Conservation (phyloP, 2,329 filamentous ascomycete genomes). For the Diaporthe citri region DNA sequence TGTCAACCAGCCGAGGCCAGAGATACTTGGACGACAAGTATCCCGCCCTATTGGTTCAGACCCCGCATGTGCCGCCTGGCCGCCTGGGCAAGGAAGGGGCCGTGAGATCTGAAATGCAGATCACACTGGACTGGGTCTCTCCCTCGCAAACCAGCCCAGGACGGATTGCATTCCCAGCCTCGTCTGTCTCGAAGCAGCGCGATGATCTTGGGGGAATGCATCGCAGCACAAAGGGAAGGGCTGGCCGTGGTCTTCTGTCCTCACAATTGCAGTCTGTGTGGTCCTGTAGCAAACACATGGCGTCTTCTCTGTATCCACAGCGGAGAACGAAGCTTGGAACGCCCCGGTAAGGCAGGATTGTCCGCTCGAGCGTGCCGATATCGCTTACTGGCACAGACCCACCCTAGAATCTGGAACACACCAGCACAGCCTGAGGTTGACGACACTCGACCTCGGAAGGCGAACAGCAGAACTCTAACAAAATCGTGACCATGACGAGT, state of each 20-base stretch:
- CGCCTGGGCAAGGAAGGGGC: constrained; percentile 16
- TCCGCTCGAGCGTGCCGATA: constrained; percentile 31
- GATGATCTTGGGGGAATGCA: constrained; percentile 8
- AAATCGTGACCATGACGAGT: constrained; percentile 17
- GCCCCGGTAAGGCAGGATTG: constrained; percentile 21
- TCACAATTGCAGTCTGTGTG: constrained; percentile 9
- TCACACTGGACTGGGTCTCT: constrained; percentile 25
- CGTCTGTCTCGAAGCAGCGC: constrained; percentile 27
- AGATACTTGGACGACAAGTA: constrained; percentile 20
- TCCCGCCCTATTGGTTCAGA: not conserved
- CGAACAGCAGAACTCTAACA: not conserved
- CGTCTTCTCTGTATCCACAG: not conserved
- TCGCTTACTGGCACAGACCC: constrained; percentile 37
- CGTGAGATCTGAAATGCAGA: constrained; percentile 29
- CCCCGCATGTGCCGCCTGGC: constrained; percentile 4
- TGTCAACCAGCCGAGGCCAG: not conserved
- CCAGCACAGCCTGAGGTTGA: constrained; percentile 16
- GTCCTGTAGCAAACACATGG: not conserved
- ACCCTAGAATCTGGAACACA: not conserved
- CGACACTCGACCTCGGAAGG: constrained; percentile 2
- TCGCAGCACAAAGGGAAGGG: constrained; percentile 4
- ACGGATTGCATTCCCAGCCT: constrained; percentile 30
- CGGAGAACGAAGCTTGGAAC: constrained; percentile 9
- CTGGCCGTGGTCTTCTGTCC: not conserved
- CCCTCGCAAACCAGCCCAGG: constrained; percentile 27